Base-by-base conservation (phyloP, 1,284 basidiomycete species). In the Vanrija sp. region DNA sequence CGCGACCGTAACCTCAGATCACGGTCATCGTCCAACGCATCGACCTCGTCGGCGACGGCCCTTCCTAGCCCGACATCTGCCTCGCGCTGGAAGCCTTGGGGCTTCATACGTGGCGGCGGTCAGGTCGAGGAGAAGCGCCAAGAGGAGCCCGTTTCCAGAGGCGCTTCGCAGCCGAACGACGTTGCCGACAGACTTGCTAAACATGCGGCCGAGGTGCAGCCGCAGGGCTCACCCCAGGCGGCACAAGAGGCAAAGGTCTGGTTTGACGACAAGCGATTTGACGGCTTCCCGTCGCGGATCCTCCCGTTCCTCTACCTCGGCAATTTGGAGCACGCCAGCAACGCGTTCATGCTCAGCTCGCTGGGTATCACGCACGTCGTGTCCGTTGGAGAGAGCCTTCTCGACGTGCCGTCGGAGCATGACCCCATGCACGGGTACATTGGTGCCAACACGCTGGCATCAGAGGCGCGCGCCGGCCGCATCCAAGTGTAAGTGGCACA, bases 301-400 rank as follows among this genome's bases (percentile, higher is more conserved):
- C 75, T 97, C 56, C 90, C 91, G 39, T 95, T 92, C 78, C 80
- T 98, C 66, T 98, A 98, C 77, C 83, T 98, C 44, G 94, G 95
- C 50, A 97, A 97, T 74, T 72, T 96, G 87, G 89, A 90, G 67
- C 95, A 98, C 63, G 95, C 95, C 0, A 82, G 87, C 43, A 98
- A 98, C 71, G 92, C 86, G 41, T 87, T 89, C 66, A 96, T 98
- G 92, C 84, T 98, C 4, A 87, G 91, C 63, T 87, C 90, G 3
- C 82, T 98, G n/a, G 91, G 91, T 41, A 96, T 98, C 67, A 95
- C 92, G 1, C 94, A 98, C 68, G 93, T 98, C 60, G 94, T 98
- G 31, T 94, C 90, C 4, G 92, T 98, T 4, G 95, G 95, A 48
- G 95, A 98, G 78, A 72, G 67, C 45, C 56, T 73, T 47, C 63